Evolutionary conservation across 1,284 basidiomycete species (phyloP), one percentile per base, ranked within the genome.

Genomic region (Naganishia albida): DNA sequence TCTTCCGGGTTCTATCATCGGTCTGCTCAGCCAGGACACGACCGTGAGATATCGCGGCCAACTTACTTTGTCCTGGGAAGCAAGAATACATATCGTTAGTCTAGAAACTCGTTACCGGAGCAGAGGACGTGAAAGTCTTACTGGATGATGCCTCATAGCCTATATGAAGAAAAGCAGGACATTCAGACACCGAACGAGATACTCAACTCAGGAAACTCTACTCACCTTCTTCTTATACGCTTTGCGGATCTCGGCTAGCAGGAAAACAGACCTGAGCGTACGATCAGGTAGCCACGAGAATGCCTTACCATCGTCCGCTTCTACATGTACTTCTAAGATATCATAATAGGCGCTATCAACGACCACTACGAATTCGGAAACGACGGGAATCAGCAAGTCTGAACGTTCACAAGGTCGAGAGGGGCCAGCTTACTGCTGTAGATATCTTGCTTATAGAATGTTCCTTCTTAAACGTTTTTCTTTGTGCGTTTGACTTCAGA

Each of bases 91-190:
- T 10, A n/a, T n/a, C n/a, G n/a, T n/a, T n/a, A n/a, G n/a, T n/a
- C n/a, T n/a, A n/a, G n/a, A n/a, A n/a, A n/a, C n/a, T n/a, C n/a
- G 20, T 3, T 38, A 20, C 30, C 18, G n/a, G 13, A n/a, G 8
- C 3, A 53, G 13, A 23, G 34, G 51, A 38, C 2, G 15, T 51
- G 1, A 12, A n/a, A 6, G 55, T 83, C 89, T 74, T 78, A 93
- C 91, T 46, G 91, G 91, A 78, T 94, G 91, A 73, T 92, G 89
- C 78, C 91, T 86, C 79, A 88, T 89, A 52, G 91, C 92, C 90
- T 92, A 70, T 10, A 38, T n/a, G 20, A 18, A 13, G 16, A 66
- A 69, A 57, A 64, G 71, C 23, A 60, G 78, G 50, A 56, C n/a
- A 64, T 56, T 48, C 55, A 16, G 50, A 8, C 28, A n/a, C n/a